Percentiles rank a stretch among this genome's conserved stretches.
phyloP scores from a whole-genome alignment of 331 rosid species.

The Dryas integrifolia region DNA sequence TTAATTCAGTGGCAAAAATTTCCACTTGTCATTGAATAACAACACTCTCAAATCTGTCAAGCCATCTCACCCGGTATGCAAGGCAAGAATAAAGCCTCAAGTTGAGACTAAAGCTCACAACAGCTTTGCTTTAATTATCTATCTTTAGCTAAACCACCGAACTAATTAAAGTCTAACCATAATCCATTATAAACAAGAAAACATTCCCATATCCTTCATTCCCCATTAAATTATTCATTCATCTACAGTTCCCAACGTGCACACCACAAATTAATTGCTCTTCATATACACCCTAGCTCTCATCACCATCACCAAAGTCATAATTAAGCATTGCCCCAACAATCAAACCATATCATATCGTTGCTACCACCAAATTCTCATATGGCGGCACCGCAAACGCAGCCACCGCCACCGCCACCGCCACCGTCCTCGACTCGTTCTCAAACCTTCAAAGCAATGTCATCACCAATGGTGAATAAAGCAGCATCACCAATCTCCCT shows the following conservation, averaged over 20 bases:
- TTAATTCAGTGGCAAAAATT: neutral
- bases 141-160: slow-evolving; percentile 23
- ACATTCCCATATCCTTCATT: slow-evolving; percentile 14
- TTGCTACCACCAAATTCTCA: neutral
- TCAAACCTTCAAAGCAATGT: neutral
- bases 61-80: neutral
- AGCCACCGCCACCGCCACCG: neutral
- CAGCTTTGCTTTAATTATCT: slow-evolving; percentile 1
- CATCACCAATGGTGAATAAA: neutral
- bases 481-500: slow-evolving; percentile 37
- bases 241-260: slow-evolving; percentile 48
- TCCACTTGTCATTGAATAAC: neutral
- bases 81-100: slow-evolving; percentile 19
- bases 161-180: slow-evolving; percentile 14
- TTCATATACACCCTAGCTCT: slow-evolving; percentile 19
- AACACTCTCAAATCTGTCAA: neutral
- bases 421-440: neutral
- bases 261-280: slow-evolving; percentile 32
- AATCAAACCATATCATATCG: neutral
- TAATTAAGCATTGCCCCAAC: neutral
- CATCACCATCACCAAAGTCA: slow-evolving; percentile 9
- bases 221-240: slow-evolving; percentile 19
- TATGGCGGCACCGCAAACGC: slow-evolving; percentile 21
- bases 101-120: neutral
- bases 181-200: slow-evolving; percentile 25